phyloP scores from a whole-genome alignment of 1,139 yeast genomes.

The Yamadazyma kanchanaburiensis region DNA sequence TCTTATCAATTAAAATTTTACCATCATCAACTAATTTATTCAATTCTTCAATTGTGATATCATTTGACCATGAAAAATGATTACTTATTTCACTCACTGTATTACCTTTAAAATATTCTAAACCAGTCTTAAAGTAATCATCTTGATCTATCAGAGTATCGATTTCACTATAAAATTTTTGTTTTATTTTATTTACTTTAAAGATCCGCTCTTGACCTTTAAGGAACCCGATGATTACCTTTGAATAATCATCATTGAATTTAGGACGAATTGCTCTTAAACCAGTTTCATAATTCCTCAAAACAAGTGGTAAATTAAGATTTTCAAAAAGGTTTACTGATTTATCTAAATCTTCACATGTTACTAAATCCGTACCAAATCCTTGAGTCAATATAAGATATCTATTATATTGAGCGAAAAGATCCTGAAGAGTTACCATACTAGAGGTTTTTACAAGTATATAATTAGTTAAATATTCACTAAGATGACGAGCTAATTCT shows the following conservation, averaged over 20 bases:
- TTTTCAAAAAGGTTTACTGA: constrained; percentile 28
- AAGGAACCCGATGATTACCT: constrained; percentile 23
- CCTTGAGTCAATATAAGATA: constrained; percentile 36
- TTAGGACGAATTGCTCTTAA: constrained; percentile 29
- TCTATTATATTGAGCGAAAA: constrained; percentile 42
- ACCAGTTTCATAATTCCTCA: constrained; percentile 34
- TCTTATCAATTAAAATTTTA: constrained; percentile 61
- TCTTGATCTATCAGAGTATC: constrained; percentile 17
- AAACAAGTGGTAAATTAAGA: constrained; percentile 31
- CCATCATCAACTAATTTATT: constrained; percentile 59
- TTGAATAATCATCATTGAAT: constrained; percentile 18
- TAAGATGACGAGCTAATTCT: constrained; percentile 46
- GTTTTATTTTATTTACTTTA: constrained; percentile 21
- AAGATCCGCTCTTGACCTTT: constrained; percentile 23
- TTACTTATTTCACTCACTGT: constrained; percentile 38
- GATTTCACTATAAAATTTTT: constrained; percentile 14
- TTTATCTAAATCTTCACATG: constrained; percentile 28
- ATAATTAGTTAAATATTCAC: constrained; percentile 43
- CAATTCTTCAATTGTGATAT: constrained; percentile 66
- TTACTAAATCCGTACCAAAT: constrained; percentile 36
- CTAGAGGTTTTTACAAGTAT: constrained; percentile 30
- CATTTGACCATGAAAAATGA: constrained; percentile 58
- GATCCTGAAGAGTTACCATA: constrained; percentile 41
- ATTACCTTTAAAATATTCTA: constrained; percentile 27
- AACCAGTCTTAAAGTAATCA: constrained; percentile 20